Evolutionary conservation across 192 early-diverging fungal species (phyloP), one percentile per base, ranked within the genome.

Genomic region (Umbelopsis isabellina): DNA sequence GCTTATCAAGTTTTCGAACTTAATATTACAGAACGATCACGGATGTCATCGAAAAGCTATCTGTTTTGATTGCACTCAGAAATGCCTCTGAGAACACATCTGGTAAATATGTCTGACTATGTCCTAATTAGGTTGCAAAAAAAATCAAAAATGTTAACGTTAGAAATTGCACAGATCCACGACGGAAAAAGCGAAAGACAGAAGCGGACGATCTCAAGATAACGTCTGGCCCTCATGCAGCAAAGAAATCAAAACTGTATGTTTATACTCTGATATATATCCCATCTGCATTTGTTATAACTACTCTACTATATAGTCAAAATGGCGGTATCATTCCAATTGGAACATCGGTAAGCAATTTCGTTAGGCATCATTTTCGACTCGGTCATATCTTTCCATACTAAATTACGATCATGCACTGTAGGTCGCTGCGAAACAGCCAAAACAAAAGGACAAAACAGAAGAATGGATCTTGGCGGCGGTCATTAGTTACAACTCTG

Each of bases 381-480:
- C n/a, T n/a, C n/a, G 23, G 23, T 21, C 11, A 41, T 47, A n/a
- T 22, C 20, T 50, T 46, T 58, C 2, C 48, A n/a, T 8, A 22
- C 13, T 12, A 1, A 44, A 22, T 41, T 11, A 20, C 18, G 5
- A 13, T 46, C 0, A 16, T 23, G 12, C 8, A 33, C 12, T 67
- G 61, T 66, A 84, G 79, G 84, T 86, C 1, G 85, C 85, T 20
- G 85, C 85, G 8, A 75, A 77, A 27, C 82, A 80, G 68, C 79
- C 80, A 58, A 83, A 81, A 49, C 68, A 78, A 49, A 87, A 87
- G 55, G 79, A 84, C 51, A 81, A 79, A 52, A 72, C 75, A 25
- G 78, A 87, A 66, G 84, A 87, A 49, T 87, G 86, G 86, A 87
- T 87, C 23, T 49, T 84, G 50, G 86, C 86, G 10, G 70, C 76